Percentiles rank a stretch among this genome's conserved stretches.
phyloP scores from a whole-genome alignment of 2,329 filamentous ascomycete genomes.

The Lanzia echinophila region DNA sequence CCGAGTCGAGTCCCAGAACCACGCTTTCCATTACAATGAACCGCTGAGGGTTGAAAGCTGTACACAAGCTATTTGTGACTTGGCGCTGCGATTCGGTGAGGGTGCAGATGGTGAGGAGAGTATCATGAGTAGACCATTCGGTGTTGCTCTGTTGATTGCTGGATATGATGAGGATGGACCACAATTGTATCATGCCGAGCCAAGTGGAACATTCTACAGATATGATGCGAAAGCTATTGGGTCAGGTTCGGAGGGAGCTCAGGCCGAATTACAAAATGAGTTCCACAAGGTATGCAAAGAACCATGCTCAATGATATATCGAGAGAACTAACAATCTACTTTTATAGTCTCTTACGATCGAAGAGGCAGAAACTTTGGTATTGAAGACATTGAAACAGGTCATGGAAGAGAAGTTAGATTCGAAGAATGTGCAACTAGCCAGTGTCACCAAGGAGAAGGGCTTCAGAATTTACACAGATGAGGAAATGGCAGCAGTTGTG shows the following conservation, averaged over 20 bases:
- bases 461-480: slow-evolving; percentile 97
- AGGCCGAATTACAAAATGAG: slow-evolving; percentile 96
- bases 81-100: slow-evolving; percentile 93
- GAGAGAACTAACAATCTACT: background rate
- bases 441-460: slow-evolving; percentile 97
- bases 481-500: slow-evolving; percentile 93
- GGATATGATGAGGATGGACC: slow-evolving; percentile 97
- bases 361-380: slow-evolving; percentile 89
- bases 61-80: slow-evolving; percentile 96
- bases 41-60: slow-evolving; percentile 91
- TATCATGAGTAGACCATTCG: slow-evolving; percentile 96
- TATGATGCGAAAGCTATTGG: slow-evolving; percentile 99
- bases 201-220: slow-evolving; percentile 95
- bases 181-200: slow-evolving; percentile 95
- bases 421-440: slow-evolving; percentile 97
- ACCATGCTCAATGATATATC: background rate
- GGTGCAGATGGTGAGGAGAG: slow-evolving; percentile 96
- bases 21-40: slow-evolving; percentile 98
- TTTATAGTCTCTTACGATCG: slow-evolving; percentile 74
- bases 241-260: slow-evolving; percentile 92
- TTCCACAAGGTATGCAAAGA: slow-evolving; percentile 69
- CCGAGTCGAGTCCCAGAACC: slow-evolving; percentile 93
- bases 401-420: slow-evolving; percentile 99
- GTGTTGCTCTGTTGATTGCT: slow-evolving; percentile 91
- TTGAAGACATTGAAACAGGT: slow-evolving; percentile 99